These are phyloP conservation scores for Ophiostoma angusticollis DNA, from an alignment of 2,329 filamentous ascomycete genomes.

Conservation along the genomic window DNA sequence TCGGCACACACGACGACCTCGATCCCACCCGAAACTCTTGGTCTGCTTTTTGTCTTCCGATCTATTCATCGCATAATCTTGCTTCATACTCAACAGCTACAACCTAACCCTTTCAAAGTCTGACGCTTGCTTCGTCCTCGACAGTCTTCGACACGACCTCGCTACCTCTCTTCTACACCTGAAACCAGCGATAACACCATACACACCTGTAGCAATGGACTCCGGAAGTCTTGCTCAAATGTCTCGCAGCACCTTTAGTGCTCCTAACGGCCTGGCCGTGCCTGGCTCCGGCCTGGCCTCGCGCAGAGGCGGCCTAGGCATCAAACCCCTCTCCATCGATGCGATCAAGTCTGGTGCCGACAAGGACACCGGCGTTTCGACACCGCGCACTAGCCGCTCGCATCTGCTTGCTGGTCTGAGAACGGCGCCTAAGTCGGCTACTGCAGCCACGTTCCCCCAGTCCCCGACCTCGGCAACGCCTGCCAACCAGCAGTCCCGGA, in stretches of 20 bases:
- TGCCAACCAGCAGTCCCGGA: constrained; percentile 29
- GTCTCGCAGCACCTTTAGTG: constrained; percentile 73
- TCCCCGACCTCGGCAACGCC: constrained; percentile 29
- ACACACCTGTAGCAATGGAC: constrained; percentile 53
- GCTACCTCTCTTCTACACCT: too few species aligned
- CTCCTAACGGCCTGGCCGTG: constrained; percentile 59
- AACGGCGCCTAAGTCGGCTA: constrained; percentile 79
- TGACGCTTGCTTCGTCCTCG: too few species aligned
- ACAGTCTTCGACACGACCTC: background rate
- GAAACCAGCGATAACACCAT: background rate
- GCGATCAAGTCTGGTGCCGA: constrained; percentile 56
- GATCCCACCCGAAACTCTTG: constrained; percentile 3
- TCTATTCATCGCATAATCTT: constrained; percentile 3
- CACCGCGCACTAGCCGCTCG: constrained; percentile 85
- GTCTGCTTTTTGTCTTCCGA: constrained; percentile 9
- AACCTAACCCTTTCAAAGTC: background rate
- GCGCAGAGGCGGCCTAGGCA: constrained; percentile 67
- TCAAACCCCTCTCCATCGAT: constrained; percentile 80
- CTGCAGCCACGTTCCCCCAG: constrained; percentile 50
- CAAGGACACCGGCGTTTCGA: constrained; percentile 56
- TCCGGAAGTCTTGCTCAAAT: constrained; percentile 99
- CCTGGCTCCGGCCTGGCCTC: constrained; percentile 74
- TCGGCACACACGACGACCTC: background rate
- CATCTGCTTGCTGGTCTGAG: constrained; percentile 87
- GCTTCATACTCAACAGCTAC: constrained; percentile 3